These are phyloP conservation scores for Platanthera zijinensis DNA, from an alignment of 106 monocot genomes.

Conservation along the genomic window DNA sequence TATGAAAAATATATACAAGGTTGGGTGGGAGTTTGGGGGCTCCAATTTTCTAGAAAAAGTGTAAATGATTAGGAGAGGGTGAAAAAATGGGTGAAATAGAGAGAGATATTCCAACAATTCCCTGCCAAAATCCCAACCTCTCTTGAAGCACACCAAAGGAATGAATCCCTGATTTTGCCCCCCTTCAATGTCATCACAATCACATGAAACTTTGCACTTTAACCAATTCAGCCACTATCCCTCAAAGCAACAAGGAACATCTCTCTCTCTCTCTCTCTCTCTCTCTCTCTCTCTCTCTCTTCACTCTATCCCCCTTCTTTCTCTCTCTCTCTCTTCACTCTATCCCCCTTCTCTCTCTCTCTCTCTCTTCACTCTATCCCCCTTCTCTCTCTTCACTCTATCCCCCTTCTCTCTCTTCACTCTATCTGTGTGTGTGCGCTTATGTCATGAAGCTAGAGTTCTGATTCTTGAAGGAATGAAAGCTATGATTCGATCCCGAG, in stretches of 20 bases:
- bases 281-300: no score
- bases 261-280: no score
- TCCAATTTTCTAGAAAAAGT: neutral
- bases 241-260: no score
- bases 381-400: no score
- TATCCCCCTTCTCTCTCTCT: no score
- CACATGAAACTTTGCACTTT: no score
- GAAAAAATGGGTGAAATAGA: neutral
- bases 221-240: neutral
- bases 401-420: no score
- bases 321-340: no score
- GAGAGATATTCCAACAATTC: neutral
- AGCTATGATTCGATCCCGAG: neutral
- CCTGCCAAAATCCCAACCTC: neutral
- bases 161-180: neutral
- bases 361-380: no score
- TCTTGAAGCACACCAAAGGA: neutral
- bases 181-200: neutral
- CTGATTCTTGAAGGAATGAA: neutral
- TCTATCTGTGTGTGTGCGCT: neutral
- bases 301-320: no score
- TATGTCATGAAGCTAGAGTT: constrained; percentile 1
- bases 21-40: no score
- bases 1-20: no score
- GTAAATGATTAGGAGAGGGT: neutral